Conservation (phyloP, 1,139 yeast genomes). For the Yamadazyma atmosphaerica region DNA sequence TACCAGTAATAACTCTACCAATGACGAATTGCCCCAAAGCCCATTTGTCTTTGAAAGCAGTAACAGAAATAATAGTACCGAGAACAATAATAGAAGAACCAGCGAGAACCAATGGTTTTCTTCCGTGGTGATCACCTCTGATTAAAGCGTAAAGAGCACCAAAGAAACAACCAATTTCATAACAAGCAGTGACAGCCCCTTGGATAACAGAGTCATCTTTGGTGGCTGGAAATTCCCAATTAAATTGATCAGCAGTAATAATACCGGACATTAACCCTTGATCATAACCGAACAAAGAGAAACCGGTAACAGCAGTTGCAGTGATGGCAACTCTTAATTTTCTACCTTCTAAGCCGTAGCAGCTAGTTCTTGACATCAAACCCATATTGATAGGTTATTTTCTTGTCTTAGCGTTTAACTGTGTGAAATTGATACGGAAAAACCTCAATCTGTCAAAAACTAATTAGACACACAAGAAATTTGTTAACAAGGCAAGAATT, state of each 20-base stretch:
- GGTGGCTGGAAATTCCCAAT: slow-evolving; percentile 57
- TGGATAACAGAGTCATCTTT: slow-evolving; percentile 45
- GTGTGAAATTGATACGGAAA: too few species aligned
- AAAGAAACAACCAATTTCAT: slow-evolving; percentile 73
- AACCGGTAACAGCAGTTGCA: slow-evolving; percentile 59
- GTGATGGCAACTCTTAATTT: slow-evolving; percentile 47
- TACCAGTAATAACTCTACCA: slow-evolving; percentile 49
- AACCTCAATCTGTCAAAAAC: background rate
- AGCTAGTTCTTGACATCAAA: slow-evolving; percentile 31
- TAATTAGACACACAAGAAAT: slow-evolving; percentile 1
- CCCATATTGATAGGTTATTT: too few species aligned
- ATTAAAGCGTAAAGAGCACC: slow-evolving; percentile 52
- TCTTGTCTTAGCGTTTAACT: too few species aligned
- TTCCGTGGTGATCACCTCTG: slow-evolving; percentile 47
- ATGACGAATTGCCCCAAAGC: slow-evolving; percentile 46
- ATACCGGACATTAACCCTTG: slow-evolving; percentile 78
- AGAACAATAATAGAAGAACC: slow-evolving; percentile 42
- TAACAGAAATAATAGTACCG: slow-evolving; percentile 47
- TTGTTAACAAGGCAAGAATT: slow-evolving; percentile 2
- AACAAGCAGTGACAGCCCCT: slow-evolving; percentile 72
- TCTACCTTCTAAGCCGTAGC: slow-evolving; percentile 50
- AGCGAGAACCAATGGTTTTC: slow-evolving; percentile 39
- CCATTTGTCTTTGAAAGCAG: slow-evolving; percentile 58
- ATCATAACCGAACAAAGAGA: slow-evolving; percentile 70
- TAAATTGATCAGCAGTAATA: slow-evolving; percentile 61